Base-by-base conservation (phyloP, 768 basidiomycete genomes). In the Boletus coccyginus region DNA sequence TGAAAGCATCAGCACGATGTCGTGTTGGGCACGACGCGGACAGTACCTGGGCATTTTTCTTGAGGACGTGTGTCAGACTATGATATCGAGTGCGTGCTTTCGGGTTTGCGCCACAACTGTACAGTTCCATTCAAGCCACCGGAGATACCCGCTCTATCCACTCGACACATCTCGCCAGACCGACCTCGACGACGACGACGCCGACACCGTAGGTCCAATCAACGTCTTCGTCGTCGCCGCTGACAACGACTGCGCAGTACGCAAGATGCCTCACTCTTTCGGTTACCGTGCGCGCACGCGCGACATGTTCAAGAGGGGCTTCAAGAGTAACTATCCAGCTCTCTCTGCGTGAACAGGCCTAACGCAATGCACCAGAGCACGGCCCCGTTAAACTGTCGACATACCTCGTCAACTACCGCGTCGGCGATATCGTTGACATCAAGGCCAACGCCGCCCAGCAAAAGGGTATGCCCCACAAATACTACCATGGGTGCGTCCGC, bases 391-490 rank as follows among this genome's bases (percentile, higher is more conserved):
- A 90, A 74, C 59, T 98, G 71, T 94, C 96, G 62, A 98, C 94
- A 21, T 98, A 86, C 86, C 79, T 98, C 70, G 83, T 88, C 76
- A 86, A 86, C 79, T 99, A 90, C 86, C 85, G 85, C 64, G 86
- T 98, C 64, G 97, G 97, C 60, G 97, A 99, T 73, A 97, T 98
- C 66, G 97, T 99, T 67, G 97, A 99, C 79, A 98, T 99, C 85
- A 98, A 97, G 81, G 96, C 96, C 65, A 98, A 99, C 72, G 85
- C 95, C 57, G 92, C 97, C 43, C 92, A 97, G 77, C 97, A 99
- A 86, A 96, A 95, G 89, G 97, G 97, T 76, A 97, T 98, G 94
- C 95, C 95, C 74, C 96, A 98, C 83, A 98, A 98, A 78, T 95
- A 83, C 84, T 94, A 94, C 82, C 93, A 94, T 67, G 93, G 92